These are phyloP conservation scores for Sporormia fimetaria DNA, from an alignment of 495 filamentous ascomycete species.

Conservation along the genomic window DNA sequence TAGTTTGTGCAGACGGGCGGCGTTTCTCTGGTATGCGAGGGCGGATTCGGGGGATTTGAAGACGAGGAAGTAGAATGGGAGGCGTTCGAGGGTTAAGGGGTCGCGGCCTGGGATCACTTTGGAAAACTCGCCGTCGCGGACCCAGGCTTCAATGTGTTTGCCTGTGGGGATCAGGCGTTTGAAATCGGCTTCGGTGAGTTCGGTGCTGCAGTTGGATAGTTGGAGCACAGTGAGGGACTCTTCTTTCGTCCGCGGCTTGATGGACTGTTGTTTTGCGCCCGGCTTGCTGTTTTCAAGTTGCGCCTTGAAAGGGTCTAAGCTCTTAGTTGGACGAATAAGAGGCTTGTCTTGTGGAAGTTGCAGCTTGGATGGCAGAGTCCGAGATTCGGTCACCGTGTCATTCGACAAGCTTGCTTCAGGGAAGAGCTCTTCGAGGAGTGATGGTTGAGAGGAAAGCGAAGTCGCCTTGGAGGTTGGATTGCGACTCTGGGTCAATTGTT, in stretches of 20 bases:
- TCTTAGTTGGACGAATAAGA: background rate
- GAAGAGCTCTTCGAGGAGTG: slow-evolving; percentile 49
- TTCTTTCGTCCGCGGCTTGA: background rate
- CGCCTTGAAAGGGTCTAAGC: slow-evolving; percentile 1
- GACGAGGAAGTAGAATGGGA: slow-evolving; percentile 49
- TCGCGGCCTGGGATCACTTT: slow-evolving; percentile 44
- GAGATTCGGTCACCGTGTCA: slow-evolving; percentile 1
- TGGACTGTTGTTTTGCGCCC: too few species aligned
- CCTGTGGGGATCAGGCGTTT: slow-evolving; percentile 47
- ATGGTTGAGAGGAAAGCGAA: slow-evolving; percentile 11
- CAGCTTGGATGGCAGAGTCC: slow-evolving; percentile 15
- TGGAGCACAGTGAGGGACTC: slow-evolving; percentile 41
- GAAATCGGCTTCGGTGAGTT: slow-evolving; percentile 53
- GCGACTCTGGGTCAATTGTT: background rate
- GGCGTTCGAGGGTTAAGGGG: slow-evolving; percentile 40
- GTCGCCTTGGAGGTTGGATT: background rate
- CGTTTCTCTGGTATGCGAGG: slow-evolving; percentile 41
- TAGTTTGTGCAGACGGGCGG: slow-evolving; percentile 37
- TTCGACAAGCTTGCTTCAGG: slow-evolving; percentile 33
- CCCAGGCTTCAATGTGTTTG: slow-evolving; percentile 53
- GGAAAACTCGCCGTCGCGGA: slow-evolving; percentile 37
- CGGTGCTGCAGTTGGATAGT: slow-evolving; percentile 40
- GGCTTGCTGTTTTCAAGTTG: too few species aligned
- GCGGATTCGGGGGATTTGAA: slow-evolving; percentile 48
- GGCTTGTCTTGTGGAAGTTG: slow-evolving; percentile 8